Conservation (phyloP, 139 green algal genomes). For the Zygnema cylindricum region DNA sequence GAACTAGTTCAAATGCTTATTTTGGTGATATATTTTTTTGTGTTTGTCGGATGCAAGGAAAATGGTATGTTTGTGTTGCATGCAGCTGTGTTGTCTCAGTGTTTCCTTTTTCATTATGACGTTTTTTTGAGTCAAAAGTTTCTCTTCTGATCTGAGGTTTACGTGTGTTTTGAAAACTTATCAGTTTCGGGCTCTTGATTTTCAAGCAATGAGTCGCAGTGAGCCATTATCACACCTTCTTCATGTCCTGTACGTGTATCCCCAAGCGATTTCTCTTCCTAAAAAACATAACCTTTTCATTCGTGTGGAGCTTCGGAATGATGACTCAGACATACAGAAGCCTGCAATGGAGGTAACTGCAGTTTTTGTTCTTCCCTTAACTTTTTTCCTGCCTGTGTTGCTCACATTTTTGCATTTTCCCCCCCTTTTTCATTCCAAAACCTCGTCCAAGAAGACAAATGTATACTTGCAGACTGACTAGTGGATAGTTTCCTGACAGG, state of each 20-base stretch:
- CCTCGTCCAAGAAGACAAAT: no score
- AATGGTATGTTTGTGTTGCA: no score
- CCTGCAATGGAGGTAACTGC: slow-evolving; percentile 47
- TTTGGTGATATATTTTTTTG: no score
- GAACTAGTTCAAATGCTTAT: no score
- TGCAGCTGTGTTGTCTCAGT: no score
- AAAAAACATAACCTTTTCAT: slow-evolving; percentile 61
- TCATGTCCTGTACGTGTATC: slow-evolving; percentile 59
- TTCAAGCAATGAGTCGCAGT: slow-evolving; percentile 25
- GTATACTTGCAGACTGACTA: no score
- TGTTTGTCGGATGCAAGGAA: no score
- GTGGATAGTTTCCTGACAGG: slow-evolving; percentile 36
- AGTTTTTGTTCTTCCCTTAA: no score
- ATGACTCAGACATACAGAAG: slow-evolving; percentile 54
- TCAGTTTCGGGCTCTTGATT: slow-evolving; percentile 58
- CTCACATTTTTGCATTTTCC: not conserved
- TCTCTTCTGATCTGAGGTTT: no score
- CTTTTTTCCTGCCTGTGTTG: not conserved
- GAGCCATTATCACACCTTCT: slow-evolving; percentile 47
- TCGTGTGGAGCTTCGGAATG: slow-evolving; percentile 34
- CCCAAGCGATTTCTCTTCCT: slow-evolving; percentile 22
- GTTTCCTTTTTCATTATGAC: no score
- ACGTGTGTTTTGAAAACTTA: not conserved
- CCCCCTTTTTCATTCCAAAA: not conserved
- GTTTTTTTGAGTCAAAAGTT: no score